phyloP scores from a whole-genome alignment of 805 yeast species.

The Metschnikowia santaceciliae region DNA sequence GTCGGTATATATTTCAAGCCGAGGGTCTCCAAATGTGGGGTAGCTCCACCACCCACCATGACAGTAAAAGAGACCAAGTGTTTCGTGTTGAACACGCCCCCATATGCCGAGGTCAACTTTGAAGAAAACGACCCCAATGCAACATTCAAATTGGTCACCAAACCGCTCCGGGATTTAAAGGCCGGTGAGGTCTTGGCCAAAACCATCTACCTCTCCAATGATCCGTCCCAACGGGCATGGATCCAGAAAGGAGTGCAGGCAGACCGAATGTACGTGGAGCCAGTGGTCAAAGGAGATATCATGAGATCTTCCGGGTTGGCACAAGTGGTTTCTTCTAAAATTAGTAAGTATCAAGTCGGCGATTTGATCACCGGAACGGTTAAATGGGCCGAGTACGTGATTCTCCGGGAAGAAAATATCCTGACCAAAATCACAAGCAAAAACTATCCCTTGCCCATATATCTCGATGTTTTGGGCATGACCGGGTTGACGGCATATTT shows the following conservation, averaged over 20 bases:
- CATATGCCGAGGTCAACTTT: conserved; percentile 14
- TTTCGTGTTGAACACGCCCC: conserved; percentile 3
- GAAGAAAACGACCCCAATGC: conserved; percentile 20
- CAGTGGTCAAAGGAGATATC: conserved; percentile 36
- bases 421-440: conserved; percentile 21
- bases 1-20: not conserved
- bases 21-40: not conserved
- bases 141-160: conserved; percentile 23
- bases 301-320: conserved; percentile 46
- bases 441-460: conserved; percentile 4
- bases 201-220: conserved; percentile 47
- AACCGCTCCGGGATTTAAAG: conserved; percentile 14
- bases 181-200: conserved; percentile 44
- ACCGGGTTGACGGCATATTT: conserved; percentile 61
- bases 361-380: conserved; percentile 36
- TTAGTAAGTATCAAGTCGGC: conserved; percentile 37
- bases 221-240: conserved; percentile 60
- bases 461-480: conserved; percentile 46
- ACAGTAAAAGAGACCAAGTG: not conserved
- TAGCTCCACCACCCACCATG: not conserved
- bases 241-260: conserved; percentile 22
- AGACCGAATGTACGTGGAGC: conserved; percentile 6
- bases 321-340: conserved; percentile 44
- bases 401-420: conserved; percentile 25
- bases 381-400: conserved; percentile 46